Percentiles rank a stretch among this genome's conserved stretches.
These are phyloP conservation scores for Aspergillus persii DNA, from an alignment of 2,329 filamentous ascomycete genomes.

Conservation along the genomic window DNA sequence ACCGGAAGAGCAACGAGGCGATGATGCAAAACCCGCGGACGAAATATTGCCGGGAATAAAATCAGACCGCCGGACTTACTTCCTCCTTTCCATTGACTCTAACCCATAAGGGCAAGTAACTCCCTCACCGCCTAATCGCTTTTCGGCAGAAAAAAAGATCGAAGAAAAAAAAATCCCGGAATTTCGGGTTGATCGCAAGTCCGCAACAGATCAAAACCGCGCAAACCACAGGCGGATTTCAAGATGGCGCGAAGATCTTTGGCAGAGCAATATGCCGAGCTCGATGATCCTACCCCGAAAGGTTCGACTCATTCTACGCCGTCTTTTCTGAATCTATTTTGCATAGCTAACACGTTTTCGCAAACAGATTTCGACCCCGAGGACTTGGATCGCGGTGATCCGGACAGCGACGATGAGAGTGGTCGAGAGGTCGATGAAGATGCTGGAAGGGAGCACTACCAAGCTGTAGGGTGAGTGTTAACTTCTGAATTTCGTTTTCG, in stretches of 20 bases:
- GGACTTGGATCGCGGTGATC: constrained; percentile 57
- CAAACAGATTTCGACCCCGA: constrained; percentile 76
- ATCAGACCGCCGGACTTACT: constrained; percentile 18
- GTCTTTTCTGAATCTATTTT: background rate
- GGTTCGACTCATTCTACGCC: constrained; percentile 47
- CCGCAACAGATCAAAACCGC: background rate
- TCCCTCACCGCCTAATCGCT: constrained; percentile 17
- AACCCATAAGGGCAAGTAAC: background rate
- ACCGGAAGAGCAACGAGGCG: background rate
- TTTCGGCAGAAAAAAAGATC: constrained; percentile 22
- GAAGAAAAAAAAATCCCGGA: constrained; percentile 12
- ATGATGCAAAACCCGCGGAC: background rate
- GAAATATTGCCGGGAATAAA: constrained; percentile 21
- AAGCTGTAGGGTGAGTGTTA: constrained; percentile 62
- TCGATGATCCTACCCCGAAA: constrained; percentile 60
- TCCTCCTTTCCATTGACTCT: background rate
- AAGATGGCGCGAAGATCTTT: constrained; percentile 52
- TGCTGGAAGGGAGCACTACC: constrained; percentile 81
- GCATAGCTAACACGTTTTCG: constrained; percentile 4
- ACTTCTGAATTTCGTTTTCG: background rate
- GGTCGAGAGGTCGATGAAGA: constrained; percentile 48
- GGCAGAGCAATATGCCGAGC: constrained; percentile 60
- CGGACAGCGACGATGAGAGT: constrained; percentile 54
- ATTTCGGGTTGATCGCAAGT: constrained; percentile 1
- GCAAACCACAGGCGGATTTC: background rate